A percentile compares a stretch with the other conserved stretches of the same genome.
Evolutionary conservation across 805 yeast genomes (phyloP).

Genomic region (Danielia reshetovae): DNA sequence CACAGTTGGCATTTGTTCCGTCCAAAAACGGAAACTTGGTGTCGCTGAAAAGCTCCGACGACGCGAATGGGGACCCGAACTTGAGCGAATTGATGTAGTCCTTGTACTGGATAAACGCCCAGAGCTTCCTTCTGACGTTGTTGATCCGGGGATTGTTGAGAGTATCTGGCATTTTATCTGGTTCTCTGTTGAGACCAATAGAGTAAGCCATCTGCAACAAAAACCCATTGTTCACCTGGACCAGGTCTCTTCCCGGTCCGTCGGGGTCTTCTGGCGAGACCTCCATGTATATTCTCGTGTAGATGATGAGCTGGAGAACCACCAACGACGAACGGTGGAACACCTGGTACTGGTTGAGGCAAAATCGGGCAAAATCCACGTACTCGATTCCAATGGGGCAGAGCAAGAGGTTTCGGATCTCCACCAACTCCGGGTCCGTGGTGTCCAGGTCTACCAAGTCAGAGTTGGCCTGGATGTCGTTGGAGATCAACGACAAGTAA

Average conservation of each 20-base stretch:
- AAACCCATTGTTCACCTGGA: conserved; percentile 14
- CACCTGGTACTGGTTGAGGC: conserved; percentile 13
- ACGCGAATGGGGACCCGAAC: conserved; percentile 12
- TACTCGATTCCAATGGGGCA: conserved; percentile 17
- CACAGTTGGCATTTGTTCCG: conserved; percentile 5
- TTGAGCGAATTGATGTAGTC: conserved; percentile 11
- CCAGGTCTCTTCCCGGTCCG: conserved; percentile 15
- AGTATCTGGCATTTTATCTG: conserved; percentile 7
- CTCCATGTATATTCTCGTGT: conserved; percentile 10
- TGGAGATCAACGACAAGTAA: conserved; percentile 14
- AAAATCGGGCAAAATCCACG: conserved; percentile 13
- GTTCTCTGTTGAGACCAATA: conserved; percentile 16
- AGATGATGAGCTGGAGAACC: conserved; percentile 12
- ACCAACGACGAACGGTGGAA: conserved; percentile 7
- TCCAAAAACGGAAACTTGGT: conserved; percentile 7
- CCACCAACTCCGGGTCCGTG: conserved; percentile 3
- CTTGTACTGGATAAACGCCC: conserved; percentile 11
- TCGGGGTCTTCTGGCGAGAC: conserved; percentile 17
- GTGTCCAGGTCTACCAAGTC: conserved; percentile 1
- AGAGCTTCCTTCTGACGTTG: conserved; percentile 14
- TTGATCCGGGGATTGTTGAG: conserved; percentile 6
- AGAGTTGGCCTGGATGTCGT: conserved; percentile 2
- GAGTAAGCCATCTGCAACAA: conserved; percentile 14
- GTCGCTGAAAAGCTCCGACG: conserved; percentile 8
- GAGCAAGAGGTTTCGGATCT: neutral